Evolutionary conservation across 192 early-diverging fungal genomes (phyloP).

Genomic region (Coemansia sp.): DNA sequence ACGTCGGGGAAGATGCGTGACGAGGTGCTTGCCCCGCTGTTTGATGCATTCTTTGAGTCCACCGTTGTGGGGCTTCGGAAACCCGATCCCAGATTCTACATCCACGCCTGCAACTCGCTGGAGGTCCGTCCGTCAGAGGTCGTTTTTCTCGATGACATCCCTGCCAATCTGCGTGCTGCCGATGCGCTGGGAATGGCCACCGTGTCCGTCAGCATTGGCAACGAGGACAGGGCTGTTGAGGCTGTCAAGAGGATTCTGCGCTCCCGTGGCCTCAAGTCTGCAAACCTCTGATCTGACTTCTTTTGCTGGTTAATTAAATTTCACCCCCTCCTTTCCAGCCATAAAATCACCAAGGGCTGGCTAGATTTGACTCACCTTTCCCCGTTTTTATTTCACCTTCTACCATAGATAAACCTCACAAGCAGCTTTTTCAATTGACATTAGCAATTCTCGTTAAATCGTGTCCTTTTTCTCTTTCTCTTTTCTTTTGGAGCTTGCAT

Average conservation of each 20-base stretch:
- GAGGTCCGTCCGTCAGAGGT: slow-evolving; percentile 66
- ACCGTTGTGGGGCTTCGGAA: slow-evolving; percentile 75
- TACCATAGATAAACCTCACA: too few relatives aligned
- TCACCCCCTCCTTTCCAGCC: too few relatives aligned
- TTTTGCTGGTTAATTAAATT: not conserved
- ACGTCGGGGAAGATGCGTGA: slow-evolving; percentile 23
- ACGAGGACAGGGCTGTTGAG: slow-evolving; percentile 31
- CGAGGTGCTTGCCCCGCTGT: slow-evolving; percentile 51
- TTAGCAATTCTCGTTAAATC: not conserved
- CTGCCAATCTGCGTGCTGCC: slow-evolving; percentile 71
- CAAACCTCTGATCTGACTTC: slow-evolving; percentile 13
- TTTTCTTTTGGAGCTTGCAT: too few relatives aligned
- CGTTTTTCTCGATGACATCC: slow-evolving; percentile 88
- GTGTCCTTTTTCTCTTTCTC: too few relatives aligned
- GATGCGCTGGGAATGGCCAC: slow-evolving; percentile 69
- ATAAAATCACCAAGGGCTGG: too few relatives aligned
- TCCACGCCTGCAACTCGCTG: slow-evolving; percentile 69
- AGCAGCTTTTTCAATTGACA: not conserved
- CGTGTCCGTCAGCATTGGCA: slow-evolving; percentile 58
- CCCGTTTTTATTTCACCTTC: too few relatives aligned
- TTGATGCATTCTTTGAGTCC: slow-evolving; percentile 78
- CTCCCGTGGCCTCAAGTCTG: slow-evolving; percentile 11
- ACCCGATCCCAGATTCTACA: slow-evolving; percentile 75
- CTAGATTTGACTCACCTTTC: too few relatives aligned
- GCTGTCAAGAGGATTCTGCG: slow-evolving; percentile 25